Base-by-base conservation (phyloP, 192 early-diverging fungal species). In the Cladochytrium replicatum region DNA sequence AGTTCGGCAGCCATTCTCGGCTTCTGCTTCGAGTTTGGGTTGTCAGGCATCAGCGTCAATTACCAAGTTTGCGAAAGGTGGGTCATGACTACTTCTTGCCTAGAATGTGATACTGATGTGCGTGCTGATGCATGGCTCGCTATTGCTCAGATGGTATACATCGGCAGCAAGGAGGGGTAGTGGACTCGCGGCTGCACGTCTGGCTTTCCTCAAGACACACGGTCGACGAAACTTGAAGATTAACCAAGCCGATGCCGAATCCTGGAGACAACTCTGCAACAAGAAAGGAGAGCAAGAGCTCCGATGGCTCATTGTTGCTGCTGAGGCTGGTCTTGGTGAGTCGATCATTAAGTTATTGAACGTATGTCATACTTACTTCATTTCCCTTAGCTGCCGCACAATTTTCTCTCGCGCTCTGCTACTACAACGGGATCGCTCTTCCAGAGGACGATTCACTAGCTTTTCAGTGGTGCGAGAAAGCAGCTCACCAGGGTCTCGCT, bases 361-460 rank as follows among this genome's bases (percentile, higher is more conserved):
- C 48, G 11, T 74, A 68, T 67, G 48, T 74, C 9, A 48, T 44
- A 25, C 24, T 47, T 24, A 43, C 58, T 5, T 72, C 76, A n/a
- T n/a, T n/a, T n/a, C n/a, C n/a, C n/a, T n/a, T n/a, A n/a, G n/a
- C n/a, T 0, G 32, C 55, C 7, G 73, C 77, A 0, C 73, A 79
- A 52, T 73, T 68, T 42, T 68, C 64, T 25, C 54, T 79, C 27
- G 77, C 64, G 23, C 50, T 68, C 13, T 69, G 69, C 58, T 64
- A 62, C 55, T 67, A 68, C 58, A 69, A 73, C 54, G 74, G 67
- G 11, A 62, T 62, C 34, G 73, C 34, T 69, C 76, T 73, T 6
- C 17, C 50, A 22, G 51, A 61, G 34, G 41, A 77, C 52, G 44
- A 74, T 32, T 25, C 6, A 6, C 46, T 42, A 21, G 60, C 75